Evolutionary conservation across 345 rosid genomes (phyloP), one percentile per base, ranked within the genome.

Genomic region (Salix caprea): DNA sequence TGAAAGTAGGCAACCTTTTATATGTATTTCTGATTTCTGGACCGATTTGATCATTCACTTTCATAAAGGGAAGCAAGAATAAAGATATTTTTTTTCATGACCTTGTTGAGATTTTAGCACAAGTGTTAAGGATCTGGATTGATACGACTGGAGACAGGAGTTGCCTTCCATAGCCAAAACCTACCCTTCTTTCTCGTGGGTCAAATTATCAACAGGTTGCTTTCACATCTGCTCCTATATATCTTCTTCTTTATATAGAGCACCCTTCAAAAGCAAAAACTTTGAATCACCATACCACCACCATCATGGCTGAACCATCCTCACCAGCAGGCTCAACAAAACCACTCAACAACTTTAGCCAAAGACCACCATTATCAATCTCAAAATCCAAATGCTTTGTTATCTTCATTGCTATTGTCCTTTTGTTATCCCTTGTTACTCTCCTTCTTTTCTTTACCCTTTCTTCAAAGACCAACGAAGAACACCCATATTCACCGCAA

Each of bases 401-500:
- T 73, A 6, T 62, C 11, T 24, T 71, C 74, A 40, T 73, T 72
- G 79, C 74, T 28, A 34, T 71, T 44, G 37, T 74, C 68, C 14
- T 77, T 60, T 16, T 19, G 2, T 52, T 68, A 5, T 28, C 46
- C 50, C 70, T 80, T 65, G 65, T 72, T 42, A 66, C 67, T 62
- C 70, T 73, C 69, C 60, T 68, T 50, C 36, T 74, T 46, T 67
- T 81, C 70, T 37, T 73, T 18, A 18, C 71, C 65, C 48, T 77
- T 24, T 69, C 70, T 56, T 50, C 75, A 2, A 72, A 72, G 39
- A 52, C 65, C 42, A 34, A 42, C 66, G 26, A 18, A 44, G 50
- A 46, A 70, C 50, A 67, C 44, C 18, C 3, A 36, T 60, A 37
- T 39, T 65, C 7, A 9, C 69, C 75, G 48, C 62, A 42, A 37